A percentile compares a stretch with the other conserved stretches of the same genome.
These are phyloP conservation scores for Eucalyptus tenuipes DNA, from an alignment of 345 rosid genomes.

Conservation along the genomic window DNA sequence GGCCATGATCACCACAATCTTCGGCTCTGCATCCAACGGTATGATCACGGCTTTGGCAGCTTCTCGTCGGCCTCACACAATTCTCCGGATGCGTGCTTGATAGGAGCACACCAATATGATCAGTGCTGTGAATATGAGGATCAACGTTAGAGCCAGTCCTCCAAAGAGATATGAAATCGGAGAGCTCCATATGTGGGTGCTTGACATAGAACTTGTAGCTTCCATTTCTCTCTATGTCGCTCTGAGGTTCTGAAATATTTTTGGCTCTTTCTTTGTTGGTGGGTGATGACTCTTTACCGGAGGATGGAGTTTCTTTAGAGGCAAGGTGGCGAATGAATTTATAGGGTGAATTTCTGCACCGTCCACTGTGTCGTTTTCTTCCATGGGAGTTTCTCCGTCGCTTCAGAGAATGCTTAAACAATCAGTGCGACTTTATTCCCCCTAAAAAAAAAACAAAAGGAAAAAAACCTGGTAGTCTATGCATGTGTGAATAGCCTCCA, in stretches of 20 bases:
- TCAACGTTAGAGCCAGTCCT: slow-evolving; percentile 1
- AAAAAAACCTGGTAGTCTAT: not conserved
- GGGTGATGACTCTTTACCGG: not conserved
- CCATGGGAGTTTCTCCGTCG: not conserved
- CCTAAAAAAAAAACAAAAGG: not conserved
- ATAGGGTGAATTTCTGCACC: not conserved
- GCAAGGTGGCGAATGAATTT: not conserved
- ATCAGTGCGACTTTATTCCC: not conserved
- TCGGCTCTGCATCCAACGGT: not conserved
- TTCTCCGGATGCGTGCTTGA: not conserved
- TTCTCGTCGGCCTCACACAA: not conserved
- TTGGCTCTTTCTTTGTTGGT: not conserved
- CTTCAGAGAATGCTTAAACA: not conserved
- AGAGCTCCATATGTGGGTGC: slow-evolving; percentile 4
- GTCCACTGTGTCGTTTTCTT: not conserved
- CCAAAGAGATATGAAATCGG: slow-evolving; percentile 24
- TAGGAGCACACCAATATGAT: slow-evolving; percentile 9
- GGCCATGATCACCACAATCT: slow-evolving; percentile 30
- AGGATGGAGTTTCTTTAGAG: not conserved
- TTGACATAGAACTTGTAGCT: not conserved
- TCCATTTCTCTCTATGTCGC: not conserved
- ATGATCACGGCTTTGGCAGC: not conserved
- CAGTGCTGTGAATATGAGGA: slow-evolving; percentile 4
- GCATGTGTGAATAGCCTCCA: not conserved
- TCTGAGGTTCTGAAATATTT: not conserved